A percentile compares a stretch with the other conserved stretches of the same genome.
Conservation (phyloP, 2,329 filamentous ascomycete genomes). For the Corinectria fuckeliana region DNA sequence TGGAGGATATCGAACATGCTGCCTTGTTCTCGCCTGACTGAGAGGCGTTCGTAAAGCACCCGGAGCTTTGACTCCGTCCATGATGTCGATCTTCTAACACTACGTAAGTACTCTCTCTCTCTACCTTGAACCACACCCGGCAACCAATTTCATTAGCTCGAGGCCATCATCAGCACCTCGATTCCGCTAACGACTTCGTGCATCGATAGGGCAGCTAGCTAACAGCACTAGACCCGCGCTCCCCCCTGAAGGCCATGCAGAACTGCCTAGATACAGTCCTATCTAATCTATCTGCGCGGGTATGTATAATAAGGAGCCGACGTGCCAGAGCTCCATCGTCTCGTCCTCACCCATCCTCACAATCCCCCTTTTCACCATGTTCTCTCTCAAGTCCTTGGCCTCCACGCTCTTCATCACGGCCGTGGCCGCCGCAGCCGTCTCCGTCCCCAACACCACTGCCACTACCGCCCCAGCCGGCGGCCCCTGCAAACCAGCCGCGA, state of each 20-base stretch:
- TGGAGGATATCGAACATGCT: constrained; percentile 69
- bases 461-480: constrained; percentile 9
- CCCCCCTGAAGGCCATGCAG: background rate
- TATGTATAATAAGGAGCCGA: background rate
- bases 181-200: background rate
- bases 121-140: background rate
- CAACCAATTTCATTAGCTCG: background rate
- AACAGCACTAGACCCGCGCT: background rate
- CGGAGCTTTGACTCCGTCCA: background rate
- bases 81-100: background rate
- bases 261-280: no score
- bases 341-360: background rate
- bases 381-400: background rate
- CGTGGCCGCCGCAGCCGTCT: constrained; percentile 6
- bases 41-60: background rate
- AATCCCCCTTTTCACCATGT: background rate
- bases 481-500: background rate
- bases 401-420: background rate
- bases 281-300: background rate
- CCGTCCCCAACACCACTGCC: constrained; percentile 22
- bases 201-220: background rate
- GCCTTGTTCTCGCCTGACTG: no score
- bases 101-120: no score
- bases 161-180: background rate
- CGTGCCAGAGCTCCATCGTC: background rate